A percentile compares a stretch with the other conserved stretches of the same genome.
Evolutionary conservation across 2,329 filamentous ascomycete genomes (phyloP).

Genomic region (Harringtonia lauricola): DNA sequence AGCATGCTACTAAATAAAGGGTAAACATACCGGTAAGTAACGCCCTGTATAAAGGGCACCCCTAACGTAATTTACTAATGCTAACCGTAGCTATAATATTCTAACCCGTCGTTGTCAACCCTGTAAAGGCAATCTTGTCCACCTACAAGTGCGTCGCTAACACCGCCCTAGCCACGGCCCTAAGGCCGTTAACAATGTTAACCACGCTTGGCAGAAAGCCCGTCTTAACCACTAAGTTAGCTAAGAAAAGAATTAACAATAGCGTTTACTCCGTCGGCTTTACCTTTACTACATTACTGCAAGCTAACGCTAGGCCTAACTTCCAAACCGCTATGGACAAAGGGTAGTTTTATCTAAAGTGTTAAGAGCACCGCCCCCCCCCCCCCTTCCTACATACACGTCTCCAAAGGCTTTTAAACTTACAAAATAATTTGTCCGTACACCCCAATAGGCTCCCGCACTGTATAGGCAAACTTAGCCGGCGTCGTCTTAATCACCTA

Average conservation of each 20-base stretch:
- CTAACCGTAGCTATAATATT: constrained; percentile 27
- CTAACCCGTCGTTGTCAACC: constrained; percentile 51
- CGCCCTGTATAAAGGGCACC: too few species aligned
- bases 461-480: constrained; percentile 20
- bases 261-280: constrained; percentile 23
- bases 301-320: constrained; percentile 25
- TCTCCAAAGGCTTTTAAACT: too few species aligned
- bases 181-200: constrained; percentile 26
- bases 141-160: constrained; percentile 18
- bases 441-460: constrained; percentile 17
- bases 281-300: constrained; percentile 28
- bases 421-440: constrained; percentile 20
- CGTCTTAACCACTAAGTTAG: constrained; percentile 23
- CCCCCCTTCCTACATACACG: too few species aligned
- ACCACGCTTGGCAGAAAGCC: constrained; percentile 31
- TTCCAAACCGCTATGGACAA: constrained; percentile 23
- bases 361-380: too few species aligned
- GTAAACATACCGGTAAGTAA: too few species aligned
- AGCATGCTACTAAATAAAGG: too few species aligned
- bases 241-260: constrained; percentile 18
- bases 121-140: constrained; percentile 58
- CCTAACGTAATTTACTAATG: too few species aligned
- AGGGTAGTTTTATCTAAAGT: constrained; percentile 28
- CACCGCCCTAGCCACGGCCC: constrained; percentile 16
- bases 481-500: constrained; percentile 31